phyloP scores from a whole-genome alignment of 306 rosid genomes.

The Psophocarpus tetragonolobus region DNA sequence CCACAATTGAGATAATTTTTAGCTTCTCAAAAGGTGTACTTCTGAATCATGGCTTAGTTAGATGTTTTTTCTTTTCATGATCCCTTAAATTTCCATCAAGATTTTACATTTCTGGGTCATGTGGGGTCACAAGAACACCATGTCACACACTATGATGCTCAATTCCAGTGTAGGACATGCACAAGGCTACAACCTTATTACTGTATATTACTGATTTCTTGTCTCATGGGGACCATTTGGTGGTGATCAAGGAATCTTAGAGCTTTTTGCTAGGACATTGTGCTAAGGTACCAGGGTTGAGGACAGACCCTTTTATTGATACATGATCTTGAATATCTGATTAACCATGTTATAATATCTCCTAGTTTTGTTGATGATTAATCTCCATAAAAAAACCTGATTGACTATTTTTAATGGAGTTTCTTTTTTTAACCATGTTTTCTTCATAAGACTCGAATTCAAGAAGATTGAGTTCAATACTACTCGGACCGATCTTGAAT shows the following conservation, averaged over 20 bases:
- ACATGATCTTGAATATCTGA: conserved; percentile 1
- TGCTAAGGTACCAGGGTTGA: conserved; percentile 18
- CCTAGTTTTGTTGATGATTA: no score
- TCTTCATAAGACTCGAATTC: no score
- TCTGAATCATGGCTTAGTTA: neutral
- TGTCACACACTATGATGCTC: conserved; percentile 31
- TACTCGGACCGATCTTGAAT: neutral
- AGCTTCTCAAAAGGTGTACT: neutral
- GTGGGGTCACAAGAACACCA: conserved; percentile 27
- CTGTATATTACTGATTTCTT: neutral
- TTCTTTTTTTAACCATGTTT: no score
- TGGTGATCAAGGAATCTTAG: conserved; percentile 33
- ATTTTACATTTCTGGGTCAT: neutral
- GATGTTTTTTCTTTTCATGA: neutral
- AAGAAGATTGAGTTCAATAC: no score
- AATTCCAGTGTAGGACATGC: conserved; percentile 22
- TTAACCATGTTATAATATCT: no score
- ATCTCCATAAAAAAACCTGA: no score
- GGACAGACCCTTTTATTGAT: conserved; percentile 23
- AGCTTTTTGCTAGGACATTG: conserved; percentile 3
- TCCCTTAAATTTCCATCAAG: neutral
- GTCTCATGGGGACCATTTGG: conserved; percentile 40
- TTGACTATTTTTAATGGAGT: no score
- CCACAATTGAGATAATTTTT: neutral
- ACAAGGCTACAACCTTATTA: conserved; percentile 10